Percentiles rank a stretch among this genome's conserved stretches.
Evolutionary conservation across 2,329 filamentous ascomycete species (phyloP).

Genomic region (Cladophialophora bantiana): DNA sequence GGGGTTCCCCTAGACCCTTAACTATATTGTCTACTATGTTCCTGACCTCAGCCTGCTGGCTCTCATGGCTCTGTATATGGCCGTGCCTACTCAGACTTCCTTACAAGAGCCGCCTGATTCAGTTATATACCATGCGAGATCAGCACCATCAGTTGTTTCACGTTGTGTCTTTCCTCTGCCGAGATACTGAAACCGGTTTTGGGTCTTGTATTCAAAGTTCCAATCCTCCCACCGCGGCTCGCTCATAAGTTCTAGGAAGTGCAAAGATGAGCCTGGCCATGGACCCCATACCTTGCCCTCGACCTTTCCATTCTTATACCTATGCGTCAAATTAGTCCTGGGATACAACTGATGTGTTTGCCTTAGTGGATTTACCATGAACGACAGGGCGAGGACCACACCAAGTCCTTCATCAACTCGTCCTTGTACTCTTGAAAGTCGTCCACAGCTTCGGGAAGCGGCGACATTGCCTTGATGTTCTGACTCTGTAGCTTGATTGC

Average conservation of each 20-base stretch:
- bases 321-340: not conserved
- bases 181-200: slow-evolving; percentile 57
- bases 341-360: not conserved
- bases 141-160: no score
- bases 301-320: slow-evolving; percentile 18
- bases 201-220: slow-evolving; percentile 50
- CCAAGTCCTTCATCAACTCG: slow-evolving; percentile 20
- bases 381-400: slow-evolving; percentile 19
- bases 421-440: slow-evolving; percentile 34
- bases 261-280: slow-evolving; percentile 11
- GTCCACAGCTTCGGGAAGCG: slow-evolving; percentile 31
- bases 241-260: slow-evolving; percentile 4
- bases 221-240: slow-evolving; percentile 28
- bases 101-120: no score
- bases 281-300: slow-evolving; percentile 17
- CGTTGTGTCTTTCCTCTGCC: slow-evolving; percentile 54
- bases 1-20: no score
- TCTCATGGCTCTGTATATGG: no score
- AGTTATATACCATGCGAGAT: no score
- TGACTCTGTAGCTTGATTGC: slow-evolving; percentile 48
- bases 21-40: no score
- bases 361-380: slow-evolving; percentile 19
- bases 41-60: no score
- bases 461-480: slow-evolving; percentile 44
- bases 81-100: no score